Evolutionary conservation across 768 basidiomycete species (phyloP).

Genomic region (Candolleomyces efflorescens): DNA sequence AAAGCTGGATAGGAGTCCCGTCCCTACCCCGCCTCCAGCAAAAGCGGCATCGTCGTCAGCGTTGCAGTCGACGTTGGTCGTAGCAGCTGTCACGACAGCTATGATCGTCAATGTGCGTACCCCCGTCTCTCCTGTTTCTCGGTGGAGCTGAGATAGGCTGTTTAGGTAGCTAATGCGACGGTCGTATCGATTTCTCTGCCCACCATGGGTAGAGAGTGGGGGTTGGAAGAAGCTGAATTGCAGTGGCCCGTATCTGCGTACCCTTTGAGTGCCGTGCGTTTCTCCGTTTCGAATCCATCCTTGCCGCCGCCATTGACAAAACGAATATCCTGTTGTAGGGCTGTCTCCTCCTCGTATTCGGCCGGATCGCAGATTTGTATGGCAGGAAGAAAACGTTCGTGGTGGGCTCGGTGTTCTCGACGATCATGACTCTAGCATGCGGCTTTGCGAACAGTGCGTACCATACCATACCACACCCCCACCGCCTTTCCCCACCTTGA

Average conservation of each 20-base stretch:
- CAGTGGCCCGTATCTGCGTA: constrained; percentile 70
- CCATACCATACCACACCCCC: too few species aligned
- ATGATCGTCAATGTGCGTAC: constrained; percentile 31
- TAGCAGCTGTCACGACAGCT: constrained; percentile 35
- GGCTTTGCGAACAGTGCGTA: constrained; percentile 54
- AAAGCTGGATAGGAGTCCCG: too few species aligned
- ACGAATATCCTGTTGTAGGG: constrained; percentile 38
- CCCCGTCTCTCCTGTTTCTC: neutral
- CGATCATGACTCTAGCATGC: constrained; percentile 57
- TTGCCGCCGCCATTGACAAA: neutral
- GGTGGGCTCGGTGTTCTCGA: constrained; percentile 49
- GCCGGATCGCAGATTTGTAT: constrained; percentile 76
- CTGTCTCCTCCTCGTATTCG: constrained; percentile 72
- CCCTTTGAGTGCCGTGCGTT: constrained; percentile 54
- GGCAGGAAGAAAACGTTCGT: constrained; percentile 71
- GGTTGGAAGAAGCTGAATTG: constrained; percentile 46
- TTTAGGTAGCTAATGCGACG: constrained; percentile 39
- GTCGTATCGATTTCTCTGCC: constrained; percentile 50
- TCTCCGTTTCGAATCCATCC: neutral
- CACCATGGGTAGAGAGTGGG: constrained; percentile 44
- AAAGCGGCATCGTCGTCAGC: neutral
- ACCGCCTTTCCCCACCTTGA: neutral
- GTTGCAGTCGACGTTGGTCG: constrained; percentile 15
- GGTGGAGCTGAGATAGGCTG: neutral
- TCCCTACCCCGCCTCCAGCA: neutral